Evolutionary conservation across 352 stramenopile species (phyloP).

Genomic region (Pythium angustatum): DNA sequence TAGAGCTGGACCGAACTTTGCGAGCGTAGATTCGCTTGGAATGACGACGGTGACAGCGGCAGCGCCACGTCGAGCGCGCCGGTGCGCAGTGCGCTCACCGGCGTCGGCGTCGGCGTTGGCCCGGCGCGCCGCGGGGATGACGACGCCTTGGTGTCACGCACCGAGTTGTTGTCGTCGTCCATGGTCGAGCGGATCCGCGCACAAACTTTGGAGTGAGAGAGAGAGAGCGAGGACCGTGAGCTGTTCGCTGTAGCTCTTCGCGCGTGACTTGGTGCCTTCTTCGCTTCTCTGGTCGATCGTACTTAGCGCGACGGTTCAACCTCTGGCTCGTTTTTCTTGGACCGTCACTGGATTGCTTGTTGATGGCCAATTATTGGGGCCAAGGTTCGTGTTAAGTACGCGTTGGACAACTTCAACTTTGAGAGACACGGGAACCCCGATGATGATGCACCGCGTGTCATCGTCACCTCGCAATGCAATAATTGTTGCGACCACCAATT

Average conservation of each 20-base stretch:
- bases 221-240: neutral
- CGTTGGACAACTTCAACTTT: conserved; percentile 26
- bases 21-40: conserved; percentile 47
- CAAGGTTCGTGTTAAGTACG: conserved; percentile 20
- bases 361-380: neutral
- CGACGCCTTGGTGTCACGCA: neutral
- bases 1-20: conserved; percentile 86
- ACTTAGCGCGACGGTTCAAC: conserved; percentile 18
- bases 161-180: conserved; percentile 9
- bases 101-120: neutral
- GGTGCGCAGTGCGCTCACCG: no score
- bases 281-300: conserved; percentile 18
- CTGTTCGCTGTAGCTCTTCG: neutral
- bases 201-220: neutral
- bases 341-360: neutral
- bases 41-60: conserved; percentile 24
- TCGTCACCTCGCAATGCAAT: neutral
- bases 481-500: neutral
- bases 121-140: conserved; percentile 16
- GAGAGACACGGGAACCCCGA: neutral
- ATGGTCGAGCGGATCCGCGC: no score
- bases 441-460: conserved; percentile 26
- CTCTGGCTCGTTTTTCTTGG: neutral
- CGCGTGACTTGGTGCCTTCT: neutral
- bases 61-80: neutral